phyloP scores from a whole-genome alignment of 1,284 basidiomycete genomes.

The Sporisorium exsertum region DNA sequence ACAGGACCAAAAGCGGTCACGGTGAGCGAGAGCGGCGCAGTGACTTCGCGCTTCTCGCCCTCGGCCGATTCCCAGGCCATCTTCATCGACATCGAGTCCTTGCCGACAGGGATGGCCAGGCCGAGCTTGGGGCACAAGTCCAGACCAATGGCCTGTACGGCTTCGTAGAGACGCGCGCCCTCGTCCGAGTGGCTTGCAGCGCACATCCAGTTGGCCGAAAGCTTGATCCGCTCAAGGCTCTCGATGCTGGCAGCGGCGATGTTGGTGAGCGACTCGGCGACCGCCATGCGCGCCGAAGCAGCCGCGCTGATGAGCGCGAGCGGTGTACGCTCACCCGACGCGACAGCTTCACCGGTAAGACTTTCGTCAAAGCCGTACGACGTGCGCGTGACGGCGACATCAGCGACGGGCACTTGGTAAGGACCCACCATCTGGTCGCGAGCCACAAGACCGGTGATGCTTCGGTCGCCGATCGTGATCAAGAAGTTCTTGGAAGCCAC shows the following conservation, averaged over 20 bases:
- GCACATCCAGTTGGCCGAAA: slow-evolving; percentile 99
- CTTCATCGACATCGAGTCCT: slow-evolving; percentile 99
- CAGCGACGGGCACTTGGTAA: slow-evolving; percentile 97
- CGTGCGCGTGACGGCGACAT: slow-evolving; percentile 93
- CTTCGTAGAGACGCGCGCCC: slow-evolving; percentile 89
- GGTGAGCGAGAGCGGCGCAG: slow-evolving; percentile 89
- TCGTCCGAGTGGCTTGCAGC: slow-evolving; percentile 91
- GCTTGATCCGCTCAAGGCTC: slow-evolving; percentile 82
- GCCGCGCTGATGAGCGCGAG: slow-evolving; percentile 86
- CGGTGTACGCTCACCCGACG: slow-evolving; percentile 95
- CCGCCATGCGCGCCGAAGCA: slow-evolving; percentile 93
- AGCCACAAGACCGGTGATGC: slow-evolving; percentile 91
- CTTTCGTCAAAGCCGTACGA: slow-evolving; percentile 89
- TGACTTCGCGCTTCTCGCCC: slow-evolving; percentile 81
- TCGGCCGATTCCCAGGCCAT: slow-evolving; percentile 84
- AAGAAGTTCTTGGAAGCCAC: slow-evolving; percentile 97
- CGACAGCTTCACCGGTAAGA: slow-evolving; percentile 89
- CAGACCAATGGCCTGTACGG: slow-evolving; percentile 90
- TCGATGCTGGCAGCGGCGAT: slow-evolving; percentile 84
- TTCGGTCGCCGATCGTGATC: slow-evolving; percentile 96
- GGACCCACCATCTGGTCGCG: slow-evolving; percentile 99
- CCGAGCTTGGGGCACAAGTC: slow-evolving; percentile 95
- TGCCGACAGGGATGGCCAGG: slow-evolving; percentile 94
- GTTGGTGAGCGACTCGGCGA: slow-evolving; percentile 93
- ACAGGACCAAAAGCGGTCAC: slow-evolving; percentile 95